Percentiles rank a stretch among this genome's conserved stretches.
These are phyloP conservation scores for Aspergillus sp. DNA, from an alignment of 2,329 filamentous ascomycete genomes.

Conservation along the genomic window DNA sequence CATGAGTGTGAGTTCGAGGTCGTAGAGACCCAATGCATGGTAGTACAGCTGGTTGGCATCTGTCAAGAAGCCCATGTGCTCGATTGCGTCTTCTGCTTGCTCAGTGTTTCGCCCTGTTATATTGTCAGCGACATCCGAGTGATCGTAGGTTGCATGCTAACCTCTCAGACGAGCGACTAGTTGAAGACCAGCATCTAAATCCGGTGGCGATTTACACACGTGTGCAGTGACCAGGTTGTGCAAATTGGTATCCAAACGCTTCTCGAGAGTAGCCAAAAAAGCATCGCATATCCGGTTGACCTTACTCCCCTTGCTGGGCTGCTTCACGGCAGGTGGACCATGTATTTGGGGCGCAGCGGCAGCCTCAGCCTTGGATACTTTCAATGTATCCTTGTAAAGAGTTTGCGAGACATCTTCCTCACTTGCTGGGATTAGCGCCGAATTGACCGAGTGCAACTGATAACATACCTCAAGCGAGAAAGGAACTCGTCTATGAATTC, in stretches of 20 bases:
- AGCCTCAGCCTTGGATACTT: constrained; percentile 28
- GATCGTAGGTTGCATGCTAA: constrained; percentile 13
- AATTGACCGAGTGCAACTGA: background rate
- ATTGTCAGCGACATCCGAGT: background rate
- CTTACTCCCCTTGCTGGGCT: constrained; percentile 44
- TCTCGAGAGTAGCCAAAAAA: constrained; percentile 59
- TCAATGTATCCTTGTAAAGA: constrained; percentile 82
- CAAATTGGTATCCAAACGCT: constrained; percentile 55
- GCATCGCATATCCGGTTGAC: constrained; percentile 84
- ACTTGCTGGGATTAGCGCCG: constrained; percentile 28
- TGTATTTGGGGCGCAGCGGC: constrained; percentile 17
- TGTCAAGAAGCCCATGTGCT: constrained; percentile 95
- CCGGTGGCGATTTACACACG: constrained; percentile 85
- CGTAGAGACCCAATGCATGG: constrained; percentile 79
- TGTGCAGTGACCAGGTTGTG: constrained; percentile 93
- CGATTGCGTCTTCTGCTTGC: constrained; percentile 77
- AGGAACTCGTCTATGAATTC: constrained; percentile 85
- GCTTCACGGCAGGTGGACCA: constrained; percentile 6
- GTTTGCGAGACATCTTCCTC: constrained; percentile 90
- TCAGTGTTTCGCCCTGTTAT: constrained; percentile 50
- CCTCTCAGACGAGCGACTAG: constrained; percentile 65
- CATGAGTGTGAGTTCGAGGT: constrained; percentile 78
- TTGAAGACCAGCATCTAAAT: constrained; percentile 71
- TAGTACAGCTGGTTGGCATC: constrained; percentile 90
- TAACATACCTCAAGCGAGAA: constrained; percentile 63